Base-by-base conservation (phyloP, 2,329 filamentous ascomycete species). In the Fusarium odoratissimum region DNA sequence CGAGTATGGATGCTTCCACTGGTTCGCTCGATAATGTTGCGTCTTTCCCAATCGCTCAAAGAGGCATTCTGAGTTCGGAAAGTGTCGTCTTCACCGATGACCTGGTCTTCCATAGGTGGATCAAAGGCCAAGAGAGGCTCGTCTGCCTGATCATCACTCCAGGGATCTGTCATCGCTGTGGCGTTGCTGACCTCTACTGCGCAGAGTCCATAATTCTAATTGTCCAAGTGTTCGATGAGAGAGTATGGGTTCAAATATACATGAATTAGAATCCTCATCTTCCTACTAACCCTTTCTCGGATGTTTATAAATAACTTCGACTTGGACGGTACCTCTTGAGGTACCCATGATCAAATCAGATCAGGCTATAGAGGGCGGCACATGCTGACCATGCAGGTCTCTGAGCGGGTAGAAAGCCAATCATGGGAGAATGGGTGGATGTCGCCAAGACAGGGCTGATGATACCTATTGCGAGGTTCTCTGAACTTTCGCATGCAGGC, bases 21-120 rank as follows among this genome's bases (percentile, higher is more conserved):
- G 3, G 66, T 69, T 8, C 62, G 56, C 9, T 69, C 57, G 37
- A 69, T 66, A 13, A 69, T 46, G 28, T 69, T 66, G 9, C 54
- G 57, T 16, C 66, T 62, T 21, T 69, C 66, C 66, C 62, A 69
- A 17, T 69, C 66, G 3, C n/a, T n/a, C 14, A 23, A 14, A 0
- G 62, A 69, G 31, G 33, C 46, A 54, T 66, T 69, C 40, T 69
- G 21, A 35, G 62, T 69, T 9, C 57, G 51, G 8, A 55, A 40
- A 4, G 57, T 61, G 41, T 33, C 28, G 12, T 61, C 66, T 44
- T 69, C 45, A 2, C 45, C 28, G 2, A 52, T 58, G 4, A 48
- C n/a, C 9, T 49, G 17, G 8, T 40, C 11, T 14, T 69, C 31
- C 8, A 66, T 28, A 6, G 52, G 40, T 5, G 33, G 23, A 11